These are phyloP conservation scores for Aspergillus sergii DNA, from an alignment of 2,329 filamentous ascomycete species.

Conservation along the genomic window DNA sequence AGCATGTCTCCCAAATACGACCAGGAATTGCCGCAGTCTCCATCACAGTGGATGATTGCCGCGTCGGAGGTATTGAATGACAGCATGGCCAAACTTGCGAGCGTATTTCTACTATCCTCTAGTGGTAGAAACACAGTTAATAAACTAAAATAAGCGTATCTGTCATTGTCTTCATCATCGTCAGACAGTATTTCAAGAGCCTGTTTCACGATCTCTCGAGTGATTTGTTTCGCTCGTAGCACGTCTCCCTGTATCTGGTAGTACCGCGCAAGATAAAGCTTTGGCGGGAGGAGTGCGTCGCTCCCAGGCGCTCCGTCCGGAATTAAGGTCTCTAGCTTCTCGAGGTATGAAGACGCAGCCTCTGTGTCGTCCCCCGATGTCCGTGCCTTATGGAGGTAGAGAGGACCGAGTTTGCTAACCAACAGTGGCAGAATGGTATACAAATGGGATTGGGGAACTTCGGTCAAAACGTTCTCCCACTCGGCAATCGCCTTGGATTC, in stretches of 20 bases:
- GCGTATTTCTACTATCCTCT: constrained; percentile 22
- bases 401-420: constrained; percentile 18
- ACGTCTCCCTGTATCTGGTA: constrained; percentile 22
- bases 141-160: constrained; percentile 25
- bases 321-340: constrained; percentile 11
- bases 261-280: constrained; percentile 24
- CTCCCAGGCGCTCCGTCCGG: constrained; percentile 19
- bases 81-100: constrained; percentile 20
- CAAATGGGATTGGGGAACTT: constrained; percentile 18
- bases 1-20: constrained; percentile 27
- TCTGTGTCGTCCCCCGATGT: constrained; percentile 8
- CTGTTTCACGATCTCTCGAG: constrained; percentile 25
- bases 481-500: constrained; percentile 18
- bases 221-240: constrained; percentile 22
- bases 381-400: constrained; percentile 21
- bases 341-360: constrained; percentile 12
- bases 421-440: constrained; percentile 17
- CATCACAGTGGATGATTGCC: constrained; percentile 17
- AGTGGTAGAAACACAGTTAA: constrained; percentile 24
- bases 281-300: constrained; percentile 19
- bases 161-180: constrained; percentile 31
- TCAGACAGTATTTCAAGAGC: constrained; percentile 33
- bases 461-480: constrained; percentile 19
- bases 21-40: constrained; percentile 14
- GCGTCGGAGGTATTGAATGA: constrained; percentile 7